These are phyloP conservation scores for Plectranthus barbatus DNA, from an alignment of 257 asterid genomes.

Conservation along the genomic window DNA sequence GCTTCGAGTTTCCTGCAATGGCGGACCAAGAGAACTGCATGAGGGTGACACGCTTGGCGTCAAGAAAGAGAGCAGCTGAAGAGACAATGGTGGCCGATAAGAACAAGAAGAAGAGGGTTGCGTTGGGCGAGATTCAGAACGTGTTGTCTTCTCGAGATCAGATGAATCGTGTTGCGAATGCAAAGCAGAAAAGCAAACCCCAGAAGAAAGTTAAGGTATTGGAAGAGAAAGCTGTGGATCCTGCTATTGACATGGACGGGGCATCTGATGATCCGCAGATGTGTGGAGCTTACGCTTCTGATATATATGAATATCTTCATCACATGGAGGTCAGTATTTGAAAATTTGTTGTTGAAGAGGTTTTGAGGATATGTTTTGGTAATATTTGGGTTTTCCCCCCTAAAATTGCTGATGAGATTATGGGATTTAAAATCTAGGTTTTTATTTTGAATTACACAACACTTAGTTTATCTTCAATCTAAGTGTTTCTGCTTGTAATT, in stretches of 20 bases:
- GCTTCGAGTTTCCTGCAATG: slow-evolving; percentile 25
- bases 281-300: slow-evolving; percentile 66
- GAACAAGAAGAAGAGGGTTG: slow-evolving; percentile 60
- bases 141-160: slow-evolving; percentile 12
- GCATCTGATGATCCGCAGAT: slow-evolving; percentile 57
- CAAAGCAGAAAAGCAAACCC: slow-evolving; percentile 18
- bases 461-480: background rate
- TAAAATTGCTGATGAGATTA: no score
- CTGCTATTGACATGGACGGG: slow-evolving; percentile 24
- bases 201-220: slow-evolving; percentile 25
- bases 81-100: slow-evolving; percentile 29
- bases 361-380: background rate
- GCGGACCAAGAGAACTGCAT: slow-evolving; percentile 50
- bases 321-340: slow-evolving; percentile 57
- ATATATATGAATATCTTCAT: slow-evolving; percentile 74
- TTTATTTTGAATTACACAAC: no score
- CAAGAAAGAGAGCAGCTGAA: slow-evolving; percentile 65
- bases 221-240: slow-evolving; percentile 20
- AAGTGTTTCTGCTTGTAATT: background rate
- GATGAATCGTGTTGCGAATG: slow-evolving; percentile 7
- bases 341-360: background rate
- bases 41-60: slow-evolving; percentile 72
- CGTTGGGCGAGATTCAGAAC: slow-evolving; percentile 73
- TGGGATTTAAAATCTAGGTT: no score
- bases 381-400: no score